These are phyloP conservation scores for Scheffersomyces spartinae DNA, from an alignment of 805 yeast species.

Conservation along the genomic window DNA sequence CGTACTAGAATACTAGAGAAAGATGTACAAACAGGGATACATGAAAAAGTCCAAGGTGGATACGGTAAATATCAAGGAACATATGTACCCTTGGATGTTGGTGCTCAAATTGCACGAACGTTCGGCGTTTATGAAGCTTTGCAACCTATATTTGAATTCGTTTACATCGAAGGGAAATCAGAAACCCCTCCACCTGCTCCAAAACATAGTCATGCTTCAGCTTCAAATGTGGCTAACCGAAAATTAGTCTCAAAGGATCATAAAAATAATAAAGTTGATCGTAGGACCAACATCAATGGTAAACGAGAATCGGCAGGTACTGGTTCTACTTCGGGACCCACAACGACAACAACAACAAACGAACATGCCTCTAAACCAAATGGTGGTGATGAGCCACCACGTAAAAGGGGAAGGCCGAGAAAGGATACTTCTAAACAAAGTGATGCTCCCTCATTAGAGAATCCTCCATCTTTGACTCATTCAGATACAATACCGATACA, in stretches of 20 bases:
- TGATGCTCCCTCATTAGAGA: too few species aligned
- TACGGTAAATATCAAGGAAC: slow-evolving; percentile 96
- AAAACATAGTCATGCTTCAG: slow-evolving; percentile 55
- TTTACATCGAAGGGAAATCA: slow-evolving; percentile 35
- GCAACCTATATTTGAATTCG: slow-evolving; percentile 54
- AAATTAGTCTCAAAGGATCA: slow-evolving; percentile 10
- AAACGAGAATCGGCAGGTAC: slow-evolving; percentile 1
- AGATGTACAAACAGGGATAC: slow-evolving; percentile 83
- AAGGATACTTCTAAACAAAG: too few species aligned
- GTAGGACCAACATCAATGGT: slow-evolving; percentile 5
- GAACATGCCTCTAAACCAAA: slow-evolving; percentile 34
- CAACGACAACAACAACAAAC: slow-evolving; percentile 11
- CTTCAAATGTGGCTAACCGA: slow-evolving; percentile 16
- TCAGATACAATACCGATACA: too few species aligned
- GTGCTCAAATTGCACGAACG: slow-evolving; percentile 53
- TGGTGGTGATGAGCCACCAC: too few species aligned
- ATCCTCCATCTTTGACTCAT: too few species aligned
- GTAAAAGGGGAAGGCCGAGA: too few species aligned
- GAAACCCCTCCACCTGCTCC: slow-evolving; percentile 48
- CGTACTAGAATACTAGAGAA: slow-evolving; percentile 84
- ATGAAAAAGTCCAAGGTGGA: slow-evolving; percentile 95
- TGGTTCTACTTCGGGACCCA: slow-evolving; percentile 2
- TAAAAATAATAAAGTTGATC: slow-evolving; percentile 13
- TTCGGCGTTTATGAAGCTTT: slow-evolving; percentile 54
- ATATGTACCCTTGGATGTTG: slow-evolving; percentile 83